Conservation (phyloP, 2,329 filamentous ascomycete species). For the Diaporthe caulivora region DNA sequence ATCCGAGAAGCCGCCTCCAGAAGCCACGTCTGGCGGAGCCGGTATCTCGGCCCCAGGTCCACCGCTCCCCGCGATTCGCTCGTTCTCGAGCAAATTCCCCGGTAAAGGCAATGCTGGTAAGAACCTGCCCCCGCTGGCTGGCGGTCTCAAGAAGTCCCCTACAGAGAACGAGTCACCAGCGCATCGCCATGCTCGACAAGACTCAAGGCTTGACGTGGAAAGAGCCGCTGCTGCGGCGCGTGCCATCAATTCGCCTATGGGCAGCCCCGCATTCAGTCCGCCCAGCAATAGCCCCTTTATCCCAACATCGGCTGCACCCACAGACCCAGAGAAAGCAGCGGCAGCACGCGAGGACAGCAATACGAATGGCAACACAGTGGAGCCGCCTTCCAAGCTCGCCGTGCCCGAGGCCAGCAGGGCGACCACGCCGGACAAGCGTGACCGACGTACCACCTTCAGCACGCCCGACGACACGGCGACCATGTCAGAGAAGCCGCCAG, state of each 20-base stretch:
- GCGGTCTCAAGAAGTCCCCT: constrained; percentile 21
- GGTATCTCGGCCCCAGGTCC: constrained; percentile 59
- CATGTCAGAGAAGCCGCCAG: constrained; percentile 52
- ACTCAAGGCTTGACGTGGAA: constrained; percentile 45
- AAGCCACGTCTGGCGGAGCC: constrained; percentile 50
- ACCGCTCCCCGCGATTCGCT: constrained; percentile 51
- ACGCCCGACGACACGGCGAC: constrained; percentile 52
- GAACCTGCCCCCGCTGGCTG: constrained; percentile 43
- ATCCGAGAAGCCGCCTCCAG: constrained; percentile 45
- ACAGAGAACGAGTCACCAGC: constrained; percentile 32
- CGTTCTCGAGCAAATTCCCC: constrained; percentile 51
- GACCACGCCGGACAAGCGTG: constrained; percentile 46
- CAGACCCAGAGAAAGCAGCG: constrained; percentile 40
- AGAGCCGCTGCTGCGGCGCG: constrained; percentile 47
- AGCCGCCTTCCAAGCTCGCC: constrained; percentile 33
- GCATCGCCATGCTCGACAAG: constrained; percentile 39
- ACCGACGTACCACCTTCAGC: constrained; percentile 69
- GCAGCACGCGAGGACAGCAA: constrained; percentile 42
- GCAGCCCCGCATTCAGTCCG: constrained; percentile 32
- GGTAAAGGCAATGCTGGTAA: constrained; percentile 45
- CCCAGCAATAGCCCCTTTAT: constrained; percentile 30
- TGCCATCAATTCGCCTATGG: constrained; percentile 42
- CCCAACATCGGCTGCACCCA: constrained; percentile 36
- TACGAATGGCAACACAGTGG: constrained; percentile 35
- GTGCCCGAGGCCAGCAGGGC: constrained; percentile 41